Evolutionary conservation across 805 yeast species (phyloP), one percentile per base, ranked within the genome.

Genomic region (Pichia membranifaciens): DNA sequence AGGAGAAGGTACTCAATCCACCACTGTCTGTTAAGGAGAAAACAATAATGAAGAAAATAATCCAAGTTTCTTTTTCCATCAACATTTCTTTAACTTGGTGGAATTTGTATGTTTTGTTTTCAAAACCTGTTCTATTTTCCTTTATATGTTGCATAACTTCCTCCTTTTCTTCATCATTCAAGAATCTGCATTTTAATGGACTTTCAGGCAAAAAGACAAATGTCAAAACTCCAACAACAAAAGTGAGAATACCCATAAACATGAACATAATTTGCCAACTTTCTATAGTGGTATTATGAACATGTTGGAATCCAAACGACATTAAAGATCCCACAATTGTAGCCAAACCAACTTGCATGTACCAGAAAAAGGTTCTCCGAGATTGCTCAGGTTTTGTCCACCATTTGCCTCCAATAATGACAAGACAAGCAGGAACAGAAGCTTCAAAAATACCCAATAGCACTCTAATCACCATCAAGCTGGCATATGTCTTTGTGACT

Each of bases 391-490:
- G 44, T 44, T 51, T 59, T 16, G 51, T 55, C 44, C 58, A 60
- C 62, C 62, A 60, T 52, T 51, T 55, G 8, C 51, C 45, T 15
- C 35, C 38, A 12, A 51, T 47, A 4, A 43, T 43, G 16, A 51
- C 44, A 15, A 50, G 42, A 28, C 53, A 51, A 3, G 46, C 42
- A 6, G 54, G 50, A 23, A 54, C 53, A 9, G 53, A 45, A 22
- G 55, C 51, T 52, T 65, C 70, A 49, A 55, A 53, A 2, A 65
- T 28, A 68, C 82, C 82, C 18, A 76, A 57, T 52, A 73, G 68
- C 54, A 74, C 72, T 35, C 75, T 52, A 25, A 73, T 51, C 4
- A 67, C 73, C 45, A 68, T 61, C 1, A 77, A 67, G 29, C 81
- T 80, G 15, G 67, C 66, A 53, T 69, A 71, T 48, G 67, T 72